Base-by-base conservation (phyloP, 495 filamentous ascomycete species). In the Lasiosphaeria miniovina region DNA sequence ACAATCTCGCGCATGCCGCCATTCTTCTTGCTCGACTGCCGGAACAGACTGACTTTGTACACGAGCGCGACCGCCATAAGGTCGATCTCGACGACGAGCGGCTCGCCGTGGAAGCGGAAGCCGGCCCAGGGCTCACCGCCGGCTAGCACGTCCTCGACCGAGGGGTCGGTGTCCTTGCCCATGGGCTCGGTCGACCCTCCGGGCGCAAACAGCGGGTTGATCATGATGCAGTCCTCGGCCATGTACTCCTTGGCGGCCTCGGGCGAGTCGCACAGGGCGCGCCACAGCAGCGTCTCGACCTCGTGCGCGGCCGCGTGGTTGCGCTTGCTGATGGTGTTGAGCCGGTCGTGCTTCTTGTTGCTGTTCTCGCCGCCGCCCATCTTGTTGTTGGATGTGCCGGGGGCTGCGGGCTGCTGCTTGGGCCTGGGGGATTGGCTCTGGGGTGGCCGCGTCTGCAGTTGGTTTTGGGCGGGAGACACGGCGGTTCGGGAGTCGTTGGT, bases 301-400 rank as follows among this genome's bases (percentile, higher is more conserved):
- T 74, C 70, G 35, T 52, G 55, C 10, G 68, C 72, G n/a, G 69
- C 61, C 15, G 64, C 64, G 60, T 74, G 65, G 71, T 74, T 74
- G 64, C 72, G 72, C 62, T 71, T 68, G 48, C 60, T 66, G 63
- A 74, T 74, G 61, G 72, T 73, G 67, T 74, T 61, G 54, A 71
- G 68, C 10, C 70, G 71, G 31, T 53, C 36, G 58, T 65, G 65
- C 41, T 36, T 40, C 32, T 40, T 40, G 5, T 12, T 41, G 52
- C 14, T 17, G 14, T n/a, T 8, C 46, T n/a, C 46, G 8, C 46
- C 50, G 4, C 54, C 53, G 36, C 58, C 61, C 56, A 65, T 64
- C 8, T 52, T 64, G 43, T 55, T 60, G 35, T 63, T 65, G 24
- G 62, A 63, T 3, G 60, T 53, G 24, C 57, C 51, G 54, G 61